Base-by-base conservation (phyloP, 2,329 filamentous ascomycete genomes). In the Colletotrichum endophyticum region DNA sequence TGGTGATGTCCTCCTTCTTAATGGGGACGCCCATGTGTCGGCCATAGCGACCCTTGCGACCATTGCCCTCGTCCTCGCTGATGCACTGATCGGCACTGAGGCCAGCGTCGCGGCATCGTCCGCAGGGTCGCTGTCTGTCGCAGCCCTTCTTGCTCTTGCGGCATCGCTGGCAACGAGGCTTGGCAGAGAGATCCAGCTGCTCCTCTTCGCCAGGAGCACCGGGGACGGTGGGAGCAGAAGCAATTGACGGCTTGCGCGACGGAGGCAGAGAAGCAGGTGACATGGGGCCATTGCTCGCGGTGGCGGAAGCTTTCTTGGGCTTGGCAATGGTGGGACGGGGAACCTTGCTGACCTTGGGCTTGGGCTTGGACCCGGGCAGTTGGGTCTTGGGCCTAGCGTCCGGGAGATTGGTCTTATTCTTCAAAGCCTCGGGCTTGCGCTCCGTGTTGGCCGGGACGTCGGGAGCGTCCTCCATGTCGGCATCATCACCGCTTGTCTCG, bases 81-180 rank as follows among this genome's bases (percentile, higher is more conserved):
- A 99, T 92, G 85, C 97, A 99, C 79, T 96, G 95, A 80, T 99
- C 97, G 76, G 95, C 93, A 73, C 95, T 94, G 81, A 99, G 95
- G 25, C 97, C 97, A 59, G 97, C 97, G 86, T 99, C 97, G 84
- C 96, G 95, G 92, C 97, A 99, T 78, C 97, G 93, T 72, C 96
- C 95, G 83, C 97, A 99, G 32, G 97, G 97, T 53, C 97, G 94
- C 86, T 99, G 97, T 75, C 97, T 94, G 87, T 99, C 97, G 84
- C 97, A 99, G 15, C 97, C 97, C 87, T 99, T 99, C 90, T 99
- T 99, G 88, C 96, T 99, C 92, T 99, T 99, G 82, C 97, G 94
- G 89, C 97, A 99, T 75, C 97, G 94, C 85, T 99, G 97, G 89
- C 97, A 99, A 78, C 97, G 96, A 73, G 97, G 97, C 87, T 99